Percentiles rank a stretch among this genome's conserved stretches.
Conservation (phyloP, 495 filamentous ascomycete genomes). For the Penicillium psychrofluorescens region DNA sequence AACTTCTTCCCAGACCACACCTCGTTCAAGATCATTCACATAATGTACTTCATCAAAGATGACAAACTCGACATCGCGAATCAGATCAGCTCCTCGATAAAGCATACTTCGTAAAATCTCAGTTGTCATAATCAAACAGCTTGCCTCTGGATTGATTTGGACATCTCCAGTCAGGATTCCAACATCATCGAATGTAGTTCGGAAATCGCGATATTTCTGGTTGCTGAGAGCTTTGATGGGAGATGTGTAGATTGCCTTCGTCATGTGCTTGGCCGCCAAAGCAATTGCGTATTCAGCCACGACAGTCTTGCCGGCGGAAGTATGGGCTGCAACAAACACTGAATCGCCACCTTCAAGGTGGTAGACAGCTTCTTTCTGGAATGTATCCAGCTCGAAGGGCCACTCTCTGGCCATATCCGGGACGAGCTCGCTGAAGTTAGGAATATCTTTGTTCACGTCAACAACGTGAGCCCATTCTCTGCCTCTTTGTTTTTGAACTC, state of each 20-base stretch:
- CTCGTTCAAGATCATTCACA: slow-evolving; percentile 94
- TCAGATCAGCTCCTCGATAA: slow-evolving; percentile 91
- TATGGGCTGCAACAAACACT: slow-evolving; percentile 98
- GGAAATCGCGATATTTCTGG: slow-evolving; percentile 96
- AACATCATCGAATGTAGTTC: slow-evolving; percentile 83
- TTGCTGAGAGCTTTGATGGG: slow-evolving; percentile 98
- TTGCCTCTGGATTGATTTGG: slow-evolving; percentile 95
- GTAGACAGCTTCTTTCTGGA: slow-evolving; percentile 97
- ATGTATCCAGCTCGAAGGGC: slow-evolving; percentile 96
- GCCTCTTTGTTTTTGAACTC: slow-evolving; percentile 63
- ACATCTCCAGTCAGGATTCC: slow-evolving; percentile 97
- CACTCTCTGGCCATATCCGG: slow-evolving; percentile 93
- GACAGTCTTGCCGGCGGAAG: slow-evolving; percentile 95
- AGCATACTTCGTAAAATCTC: slow-evolving; percentile 98
- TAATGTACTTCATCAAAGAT: slow-evolving; percentile 99
- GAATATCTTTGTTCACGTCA: slow-evolving; percentile 81
- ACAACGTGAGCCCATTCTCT: slow-evolving; percentile 98
- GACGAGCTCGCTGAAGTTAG: slow-evolving; percentile 87
- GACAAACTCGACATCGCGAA: slow-evolving; percentile 96
- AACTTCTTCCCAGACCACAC: slow-evolving; percentile 98
- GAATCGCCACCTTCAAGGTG: slow-evolving; percentile 95
- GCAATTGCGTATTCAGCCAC: slow-evolving; percentile 98
- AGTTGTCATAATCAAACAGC: slow-evolving; percentile 98
- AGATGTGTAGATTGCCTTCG: slow-evolving; percentile 97
- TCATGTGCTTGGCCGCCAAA: slow-evolving; percentile 93